Base-by-base conservation (phyloP, 768 basidiomycete species). In the Leccinum disarticulatum region DNA sequence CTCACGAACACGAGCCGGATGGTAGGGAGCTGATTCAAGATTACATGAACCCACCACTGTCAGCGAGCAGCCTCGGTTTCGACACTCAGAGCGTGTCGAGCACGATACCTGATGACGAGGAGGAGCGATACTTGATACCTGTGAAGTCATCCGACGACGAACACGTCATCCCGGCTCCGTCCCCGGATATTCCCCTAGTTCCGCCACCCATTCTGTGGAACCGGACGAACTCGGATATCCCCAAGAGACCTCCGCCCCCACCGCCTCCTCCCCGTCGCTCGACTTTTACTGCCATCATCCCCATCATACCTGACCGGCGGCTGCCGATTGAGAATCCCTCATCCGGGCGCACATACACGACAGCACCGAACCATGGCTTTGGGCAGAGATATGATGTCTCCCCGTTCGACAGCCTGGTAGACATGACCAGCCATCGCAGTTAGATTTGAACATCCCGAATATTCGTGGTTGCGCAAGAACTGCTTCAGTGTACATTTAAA, bases 221-320 rank as follows among this genome's bases (percentile, higher is more conserved):
- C 41, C 59, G 65, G 50, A 64, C 73, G 28, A 66, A 63, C 36
- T 65, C 70, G 3, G 70, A 72, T 31, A 57, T 50, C 38, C 17
- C 62, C 55, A 66, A 62, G 60, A 87, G 82, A 70, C 81, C 81
- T 61, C 76, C 77, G 0, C 84, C 87, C 0, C 88, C 88, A 0
- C 88, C 88, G 0, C 88, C 87, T 0, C 88, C 87, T 0, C 87
- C 86, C 15, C 79, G 86, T 9, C 80, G 84, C 17, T 67, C 75
- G 22, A 73, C 73, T 35, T 69, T 61, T 25, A 57, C 71, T 6
- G 58, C 69, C 17, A 62, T 69, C 0, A 61, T 73, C n/a, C 79
- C 77, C 30, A 81, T 83, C 19, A 77, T 85, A 55, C 83, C 87
- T 6, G 78, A 81, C 48, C 76, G 82, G 22, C 50, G 68, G 62